Base-by-base conservation (phyloP, 176 grass and related monocot species). In the Otatea glauca region DNA sequence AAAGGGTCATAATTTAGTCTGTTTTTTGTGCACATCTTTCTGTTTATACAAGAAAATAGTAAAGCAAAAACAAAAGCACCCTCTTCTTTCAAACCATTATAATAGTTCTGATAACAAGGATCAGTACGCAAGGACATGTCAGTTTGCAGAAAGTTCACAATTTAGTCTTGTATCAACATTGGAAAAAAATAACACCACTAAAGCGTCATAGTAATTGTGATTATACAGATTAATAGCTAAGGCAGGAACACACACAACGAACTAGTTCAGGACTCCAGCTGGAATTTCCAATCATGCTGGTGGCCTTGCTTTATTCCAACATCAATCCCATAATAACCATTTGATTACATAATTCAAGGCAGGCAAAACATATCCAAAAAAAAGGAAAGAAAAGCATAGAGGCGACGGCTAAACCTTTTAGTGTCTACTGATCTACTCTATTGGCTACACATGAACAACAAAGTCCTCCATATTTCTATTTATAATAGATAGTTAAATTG, bases 1-100 rank as follows among this genome's bases (percentile, higher is more conserved):
- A n/a, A 65, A 65, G 45, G 7, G 21, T 53, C 9, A 32, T 41
- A 53, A 41, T 65, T 39, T 68, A 44, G 14, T 18, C 29, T 61
- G 21, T 41, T n/a, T 42, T 62, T 66, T 21, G 34, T 43, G 50
- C 37, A 34, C 38, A 66, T 68, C 9, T 20, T 76, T 23, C 16
- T 77, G n/a, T 59, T 55, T 17, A 58, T 53, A 59, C 4, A 69
- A 68, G 75, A 48, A 75, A 61, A 58, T 69, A 59, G 41, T 53
- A 61, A 16, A 18, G 11, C 32, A 17, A 89, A 89, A 81, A 81
- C 51, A 80, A 13, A 55, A 53, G 8, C 44, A 77, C 11, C 7
- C 0, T n/a, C 17, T 51, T 77, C 9, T 64, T 53, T 65, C 12
- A 42, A 50, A 38, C 20, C 4, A 61, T 15, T n/a, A 79, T 37